phyloP scores from a whole-genome alignment of 768 basidiomycete genomes.

The Phlegmacium glaucopus region DNA sequence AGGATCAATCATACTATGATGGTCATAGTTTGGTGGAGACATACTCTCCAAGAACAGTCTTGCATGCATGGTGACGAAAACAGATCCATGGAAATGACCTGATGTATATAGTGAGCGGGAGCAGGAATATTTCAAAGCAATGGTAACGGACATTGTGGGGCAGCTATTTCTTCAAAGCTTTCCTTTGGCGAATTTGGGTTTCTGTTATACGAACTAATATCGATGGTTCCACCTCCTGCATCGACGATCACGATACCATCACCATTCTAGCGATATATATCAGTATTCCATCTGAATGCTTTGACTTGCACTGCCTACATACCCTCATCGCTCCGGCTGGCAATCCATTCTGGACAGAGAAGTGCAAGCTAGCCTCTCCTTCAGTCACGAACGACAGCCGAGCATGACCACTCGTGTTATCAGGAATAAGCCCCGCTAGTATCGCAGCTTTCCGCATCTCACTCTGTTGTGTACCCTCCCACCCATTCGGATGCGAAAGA shows the following conservation, averaged over 20 bases:
- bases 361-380: slow-evolving; percentile 53
- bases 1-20: not conserved
- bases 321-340: slow-evolving; percentile 24
- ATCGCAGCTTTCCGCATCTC: slow-evolving; percentile 43
- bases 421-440: slow-evolving; percentile 35
- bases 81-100: slow-evolving; percentile 50
- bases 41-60: slow-evolving; percentile 35
- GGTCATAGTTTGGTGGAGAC: not conserved
- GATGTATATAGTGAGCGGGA: not conserved
- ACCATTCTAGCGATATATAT: slow-evolving; percentile 27
- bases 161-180: slow-evolving; percentile 46
- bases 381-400: slow-evolving; percentile 46
- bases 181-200: slow-evolving; percentile 19
- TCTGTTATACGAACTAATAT: slow-evolving; percentile 52
- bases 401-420: slow-evolving; percentile 30
- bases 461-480: slow-evolving; percentile 42
- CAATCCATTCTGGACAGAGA: slow-evolving; percentile 36
- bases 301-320: not conserved
- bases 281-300: not conserved
- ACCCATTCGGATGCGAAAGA: slow-evolving; percentile 41
- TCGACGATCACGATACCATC: slow-evolving; percentile 52
- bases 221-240: slow-evolving; percentile 59
- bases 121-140: not conserved
- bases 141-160: slow-evolving; percentile 34
- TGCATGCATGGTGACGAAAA: slow-evolving; percentile 47